phyloP scores from a whole-genome alignment of 139 green algal species.

The Nannochloris sp. region DNA sequence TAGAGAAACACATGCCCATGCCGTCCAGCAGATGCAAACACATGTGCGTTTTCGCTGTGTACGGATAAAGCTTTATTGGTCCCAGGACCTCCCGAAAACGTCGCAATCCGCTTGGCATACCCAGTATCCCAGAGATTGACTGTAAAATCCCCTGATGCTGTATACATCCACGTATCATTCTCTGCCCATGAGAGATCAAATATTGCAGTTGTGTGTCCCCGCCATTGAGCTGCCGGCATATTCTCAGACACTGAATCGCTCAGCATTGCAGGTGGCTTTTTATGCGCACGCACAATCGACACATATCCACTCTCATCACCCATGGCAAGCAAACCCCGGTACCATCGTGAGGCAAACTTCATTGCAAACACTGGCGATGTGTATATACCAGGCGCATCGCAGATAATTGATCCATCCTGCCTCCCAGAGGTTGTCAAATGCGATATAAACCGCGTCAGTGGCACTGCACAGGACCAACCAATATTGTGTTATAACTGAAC shows the following conservation, averaged over 20 bases:
- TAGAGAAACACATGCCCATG: conserved; percentile 7
- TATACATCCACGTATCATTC: conserved; percentile 52
- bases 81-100: conserved; percentile 51
- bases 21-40: conserved; percentile 51
- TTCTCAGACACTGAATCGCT: conserved; percentile 9
- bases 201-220: conserved; percentile 66
- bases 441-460: not conserved
- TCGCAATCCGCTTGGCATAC: conserved; percentile 21
- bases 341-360: not conserved
- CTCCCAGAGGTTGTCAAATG: not conserved
- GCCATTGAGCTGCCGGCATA: conserved; percentile 47
- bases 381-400: not conserved
- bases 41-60: conserved; percentile 13
- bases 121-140: conserved; percentile 57
- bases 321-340: conserved; percentile 49
- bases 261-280: conserved; percentile 18
- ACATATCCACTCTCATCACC: conserved; percentile 71
- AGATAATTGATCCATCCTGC: not conserved
- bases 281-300: conserved; percentile 43
- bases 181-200: conserved; percentile 72
- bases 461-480: conserved; percentile 3
- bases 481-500: not conserved
- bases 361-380: conserved; percentile 3
- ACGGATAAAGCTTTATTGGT: conserved; percentile 58
- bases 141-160: conserved; percentile 59